phyloP scores from a whole-genome alignment of 148 eudicot species.

The Amaranthus palmeri region DNA sequence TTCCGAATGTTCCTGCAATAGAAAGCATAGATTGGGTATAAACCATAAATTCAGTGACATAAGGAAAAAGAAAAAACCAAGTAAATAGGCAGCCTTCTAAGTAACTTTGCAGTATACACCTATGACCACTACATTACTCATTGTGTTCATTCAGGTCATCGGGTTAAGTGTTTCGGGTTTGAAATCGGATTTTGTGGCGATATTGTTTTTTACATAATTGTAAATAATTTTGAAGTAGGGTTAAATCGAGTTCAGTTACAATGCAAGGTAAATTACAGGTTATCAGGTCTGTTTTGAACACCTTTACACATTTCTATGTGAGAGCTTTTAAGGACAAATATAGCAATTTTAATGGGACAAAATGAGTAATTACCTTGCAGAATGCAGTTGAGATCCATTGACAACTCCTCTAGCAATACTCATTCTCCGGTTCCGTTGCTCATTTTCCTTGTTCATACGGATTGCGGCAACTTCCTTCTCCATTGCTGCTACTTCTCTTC shows the following conservation, averaged over 20 bases:
- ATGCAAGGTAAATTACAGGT: no score
- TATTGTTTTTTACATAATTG: no score
- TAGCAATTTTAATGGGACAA: no score
- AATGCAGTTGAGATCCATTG: slow-evolving; percentile 43
- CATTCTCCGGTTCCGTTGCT: slow-evolving; percentile 48
- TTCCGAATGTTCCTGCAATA: slow-evolving; percentile 45
- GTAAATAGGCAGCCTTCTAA: not conserved
- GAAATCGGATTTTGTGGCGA: no score
- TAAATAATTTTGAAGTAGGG: no score
- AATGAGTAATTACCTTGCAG: slow-evolving; percentile 38
- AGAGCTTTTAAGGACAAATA: no score
- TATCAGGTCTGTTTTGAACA: no score
- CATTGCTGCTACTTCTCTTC: slow-evolving; percentile 79
- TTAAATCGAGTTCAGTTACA: no score
- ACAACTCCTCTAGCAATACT: slow-evolving; percentile 50
- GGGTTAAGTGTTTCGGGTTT: no score
- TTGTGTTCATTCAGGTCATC: not conserved
- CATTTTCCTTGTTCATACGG: slow-evolving; percentile 55
- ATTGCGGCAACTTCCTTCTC: slow-evolving; percentile 79
- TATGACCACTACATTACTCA: not conserved
- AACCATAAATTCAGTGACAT: not conserved
- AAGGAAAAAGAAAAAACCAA: not conserved
- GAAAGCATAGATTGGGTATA: not conserved
- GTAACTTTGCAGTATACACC: not conserved
- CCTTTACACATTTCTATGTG: no score